phyloP scores from a whole-genome alignment of 768 basidiomycete genomes.

The Pleurotus platypus region DNA sequence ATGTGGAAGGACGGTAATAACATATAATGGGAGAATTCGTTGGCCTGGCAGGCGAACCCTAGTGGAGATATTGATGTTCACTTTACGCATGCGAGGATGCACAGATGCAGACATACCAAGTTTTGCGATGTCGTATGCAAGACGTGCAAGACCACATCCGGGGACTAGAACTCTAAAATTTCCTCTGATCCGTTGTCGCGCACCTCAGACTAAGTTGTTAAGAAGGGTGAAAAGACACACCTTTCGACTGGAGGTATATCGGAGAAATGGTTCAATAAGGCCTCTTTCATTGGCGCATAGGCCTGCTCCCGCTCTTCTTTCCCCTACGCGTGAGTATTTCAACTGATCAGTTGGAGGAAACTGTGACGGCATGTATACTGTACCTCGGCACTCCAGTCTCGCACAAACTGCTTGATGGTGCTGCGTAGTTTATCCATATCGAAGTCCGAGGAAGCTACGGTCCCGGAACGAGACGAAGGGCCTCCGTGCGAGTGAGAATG shows the following conservation, averaged over 20 bases:
- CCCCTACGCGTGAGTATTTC: slow-evolving; percentile 43
- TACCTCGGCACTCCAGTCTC: slow-evolving; percentile 91
- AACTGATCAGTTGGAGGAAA: background rate
- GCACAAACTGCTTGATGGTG: slow-evolving; percentile 88
- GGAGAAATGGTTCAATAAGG: slow-evolving; percentile 61
- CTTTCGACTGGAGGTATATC: slow-evolving; percentile 52
- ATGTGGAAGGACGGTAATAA: slow-evolving; percentile 86
- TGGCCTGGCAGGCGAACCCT: slow-evolving; percentile 92
- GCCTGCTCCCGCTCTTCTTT: slow-evolving; percentile 69
- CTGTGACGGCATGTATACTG: background rate
- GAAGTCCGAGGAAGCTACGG: slow-evolving; percentile 49
- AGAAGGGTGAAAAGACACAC: slow-evolving; percentile 24
- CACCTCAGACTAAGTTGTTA: slow-evolving; percentile 1
- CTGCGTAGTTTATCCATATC: slow-evolving; percentile 91
- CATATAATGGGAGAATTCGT: slow-evolving; percentile 97
- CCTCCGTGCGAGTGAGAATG: slow-evolving; percentile 11
- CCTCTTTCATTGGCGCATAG: slow-evolving; percentile 81
- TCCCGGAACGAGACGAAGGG: slow-evolving; percentile 24
- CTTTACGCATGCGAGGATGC: background rate
- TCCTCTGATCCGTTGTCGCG: slow-evolving; percentile 29
- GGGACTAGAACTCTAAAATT: slow-evolving; percentile 79
- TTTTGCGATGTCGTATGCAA: slow-evolving; percentile 85
- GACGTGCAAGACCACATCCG: slow-evolving; percentile 83
- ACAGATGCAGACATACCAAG: slow-evolving; percentile 46
- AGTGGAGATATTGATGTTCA: background rate